Evolutionary conservation across 805 yeast genomes (phyloP).

Genomic region (Candida ulmi): DNA sequence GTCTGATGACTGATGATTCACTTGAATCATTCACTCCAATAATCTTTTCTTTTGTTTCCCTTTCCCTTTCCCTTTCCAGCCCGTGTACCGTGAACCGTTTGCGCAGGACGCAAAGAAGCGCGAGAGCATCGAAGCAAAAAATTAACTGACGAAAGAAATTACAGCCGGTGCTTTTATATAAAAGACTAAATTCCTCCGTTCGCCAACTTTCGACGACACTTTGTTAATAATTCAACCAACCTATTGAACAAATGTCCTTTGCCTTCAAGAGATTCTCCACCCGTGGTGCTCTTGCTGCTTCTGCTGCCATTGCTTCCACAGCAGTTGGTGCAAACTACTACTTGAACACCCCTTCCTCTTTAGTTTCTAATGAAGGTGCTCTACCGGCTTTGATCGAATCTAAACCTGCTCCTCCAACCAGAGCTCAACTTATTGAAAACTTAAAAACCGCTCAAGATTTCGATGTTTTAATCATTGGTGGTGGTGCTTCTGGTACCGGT

Average conservation of each 20-base stretch:
- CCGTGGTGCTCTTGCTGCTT: conserved; percentile 20
- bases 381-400: conserved; percentile 35
- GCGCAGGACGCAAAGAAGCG: no score
- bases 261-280: conserved; percentile 21
- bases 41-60: no score
- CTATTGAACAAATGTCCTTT: conserved; percentile 17
- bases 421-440: conserved; percentile 46
- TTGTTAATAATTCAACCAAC: neutral
- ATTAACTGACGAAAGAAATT: no score
- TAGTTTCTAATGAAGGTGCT: conserved; percentile 14
- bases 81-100: no score
- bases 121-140: no score
- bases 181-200: no score
- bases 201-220: no score
- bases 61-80: no score
- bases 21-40: no score
- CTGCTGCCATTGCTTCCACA: conserved; percentile 19
- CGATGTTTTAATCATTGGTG: conserved; percentile 87
- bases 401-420: conserved; percentile 47
- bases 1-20: no score
- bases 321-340: conserved; percentile 13
- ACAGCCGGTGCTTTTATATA: no score
- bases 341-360: conserved; percentile 5
- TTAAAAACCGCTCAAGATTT: conserved; percentile 47
- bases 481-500: conserved; percentile 96